Base-by-base conservation (phyloP, 306 rosid species). In the Calophaca sinica region DNA sequence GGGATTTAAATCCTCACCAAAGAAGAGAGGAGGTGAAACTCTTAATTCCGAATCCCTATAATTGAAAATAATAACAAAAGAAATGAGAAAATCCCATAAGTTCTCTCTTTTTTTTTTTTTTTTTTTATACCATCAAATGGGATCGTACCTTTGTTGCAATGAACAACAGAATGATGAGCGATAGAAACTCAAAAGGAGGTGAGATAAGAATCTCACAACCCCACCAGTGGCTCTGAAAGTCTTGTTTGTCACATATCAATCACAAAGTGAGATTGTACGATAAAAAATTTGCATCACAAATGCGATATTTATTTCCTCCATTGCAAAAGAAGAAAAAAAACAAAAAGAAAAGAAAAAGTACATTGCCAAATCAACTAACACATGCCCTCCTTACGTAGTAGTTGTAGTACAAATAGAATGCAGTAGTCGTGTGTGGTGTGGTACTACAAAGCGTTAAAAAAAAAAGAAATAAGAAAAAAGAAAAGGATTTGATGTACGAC, bases 401-500 rank as follows among this genome's bases (percentile, higher is more conserved):
- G 51, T 45, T 45, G 51, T 50, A 64, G 46, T 8, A 42, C 48
- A 42, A 7, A 15, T 59, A 32, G 44, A 59, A 38, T 4, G 68
- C 14, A 55, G 55, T 59, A 28, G 10, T 11, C 9, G 10, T 70
- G 75, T 52, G 53, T 7, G 67, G 67, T 33, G 3, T 0, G 7
- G 68, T 72, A 72, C 68, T 57, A 29, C 76, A 73, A 15, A 59
- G 57, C 58, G 48, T 41, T 42, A 9, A 20, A 64, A 13, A 20
- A 12, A 49, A 15, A 41, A 15, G 0, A 4, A 39, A 9, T 4
- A 9, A 5, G 3, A 65, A 65, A 41, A 44, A 31, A 1, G 2
- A 38, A 26, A 29, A 14, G 2, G 26, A 31, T 26, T 9, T 53
- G 3, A 70, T 79, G 90, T 79, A 69, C 77, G 70, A 41, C 79